These are phyloP conservation scores for Stephanodiscus minutulus DNA, from an alignment of 108 stramenopile genomes.

Conservation along the genomic window DNA sequence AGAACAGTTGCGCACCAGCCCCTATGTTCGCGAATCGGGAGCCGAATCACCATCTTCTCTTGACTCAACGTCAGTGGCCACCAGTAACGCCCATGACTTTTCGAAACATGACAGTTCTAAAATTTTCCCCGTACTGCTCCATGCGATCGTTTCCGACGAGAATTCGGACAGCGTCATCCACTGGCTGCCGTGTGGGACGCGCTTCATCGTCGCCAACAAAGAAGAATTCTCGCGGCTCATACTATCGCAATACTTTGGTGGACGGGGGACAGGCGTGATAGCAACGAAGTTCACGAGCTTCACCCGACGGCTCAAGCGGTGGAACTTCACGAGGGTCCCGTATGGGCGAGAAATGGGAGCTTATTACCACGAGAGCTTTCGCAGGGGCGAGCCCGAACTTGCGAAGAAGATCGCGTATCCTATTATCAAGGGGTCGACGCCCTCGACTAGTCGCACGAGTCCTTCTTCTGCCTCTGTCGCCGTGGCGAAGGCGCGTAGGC, in stretches of 20 bases:
- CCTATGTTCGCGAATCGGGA: not conserved
- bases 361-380: constrained; percentile 43
- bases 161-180: constrained; percentile 20
- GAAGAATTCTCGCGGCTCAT: constrained; percentile 45
- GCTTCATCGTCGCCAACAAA: constrained; percentile 28
- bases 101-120: not conserved
- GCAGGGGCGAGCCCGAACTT: constrained; percentile 25
- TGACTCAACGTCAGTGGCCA: not conserved
- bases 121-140: constrained; percentile 31
- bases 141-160: constrained; percentile 33
- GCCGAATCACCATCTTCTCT: not conserved
- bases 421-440: constrained; percentile 6
- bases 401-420: constrained; percentile 32
- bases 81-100: constrained; percentile 7
- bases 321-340: constrained; percentile 52
- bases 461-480: not conserved
- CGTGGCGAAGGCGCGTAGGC: constrained; percentile 17
- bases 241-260: constrained; percentile 57
- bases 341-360: constrained; percentile 59
- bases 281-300: constrained; percentile 65
- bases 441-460: not conserved
- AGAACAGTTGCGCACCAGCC: not conserved
- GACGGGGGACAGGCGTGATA: constrained; percentile 1
- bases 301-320: constrained; percentile 59
- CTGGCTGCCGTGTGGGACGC: constrained; percentile 40